phyloP scores from a whole-genome alignment of 2,329 filamentous ascomycete genomes.

The Alternaria sp. region DNA sequence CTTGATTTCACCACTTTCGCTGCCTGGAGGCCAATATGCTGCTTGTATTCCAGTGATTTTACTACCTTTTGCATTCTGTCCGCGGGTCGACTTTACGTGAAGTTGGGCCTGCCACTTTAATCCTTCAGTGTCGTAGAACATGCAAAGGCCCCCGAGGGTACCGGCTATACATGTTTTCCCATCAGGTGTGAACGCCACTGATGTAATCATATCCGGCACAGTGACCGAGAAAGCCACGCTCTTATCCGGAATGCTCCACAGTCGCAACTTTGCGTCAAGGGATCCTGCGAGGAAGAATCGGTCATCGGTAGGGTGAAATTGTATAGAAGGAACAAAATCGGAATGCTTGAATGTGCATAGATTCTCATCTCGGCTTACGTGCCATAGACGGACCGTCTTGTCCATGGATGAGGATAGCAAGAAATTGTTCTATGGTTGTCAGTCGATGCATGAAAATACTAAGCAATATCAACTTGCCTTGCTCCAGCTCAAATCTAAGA shows the following conservation, averaged over 20 bases:
- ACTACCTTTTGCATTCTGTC: slow-evolving; percentile 93
- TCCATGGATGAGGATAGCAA: slow-evolving; percentile 96
- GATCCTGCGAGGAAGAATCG: slow-evolving; percentile 96
- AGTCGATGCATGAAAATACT: not conserved
- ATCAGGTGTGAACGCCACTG: slow-evolving; percentile 92
- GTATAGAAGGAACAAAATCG: slow-evolving; percentile 93
- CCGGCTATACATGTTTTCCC: slow-evolving; percentile 91
- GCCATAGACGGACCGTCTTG: slow-evolving; percentile 95
- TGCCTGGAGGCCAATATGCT: slow-evolving; percentile 66
- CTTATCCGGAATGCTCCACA: slow-evolving; percentile 98
- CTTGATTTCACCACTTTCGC: slow-evolving; percentile 74
- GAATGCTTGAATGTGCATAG: slow-evolving; percentile 93
- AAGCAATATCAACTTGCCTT: slow-evolving; percentile 63
- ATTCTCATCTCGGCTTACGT: slow-evolving; percentile 84
- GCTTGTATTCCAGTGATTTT: slow-evolving; percentile 97
- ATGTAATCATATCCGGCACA: slow-evolving; percentile 87
- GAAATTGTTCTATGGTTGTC: slow-evolving; percentile 77
- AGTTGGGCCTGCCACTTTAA: slow-evolving; percentile 85
- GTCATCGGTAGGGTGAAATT: slow-evolving; percentile 94
- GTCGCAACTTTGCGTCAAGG: slow-evolving; percentile 82
- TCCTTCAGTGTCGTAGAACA: slow-evolving; percentile 93
- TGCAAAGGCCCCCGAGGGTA: slow-evolving; percentile 82
- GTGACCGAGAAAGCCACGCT: slow-evolving; percentile 83
- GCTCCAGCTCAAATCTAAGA: slow-evolving; percentile 95
- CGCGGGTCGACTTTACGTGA: slow-evolving; percentile 90